These are phyloP conservation scores for Hylodesmum podocarpum DNA, from an alignment of 306 rosid genomes.

Conservation along the genomic window DNA sequence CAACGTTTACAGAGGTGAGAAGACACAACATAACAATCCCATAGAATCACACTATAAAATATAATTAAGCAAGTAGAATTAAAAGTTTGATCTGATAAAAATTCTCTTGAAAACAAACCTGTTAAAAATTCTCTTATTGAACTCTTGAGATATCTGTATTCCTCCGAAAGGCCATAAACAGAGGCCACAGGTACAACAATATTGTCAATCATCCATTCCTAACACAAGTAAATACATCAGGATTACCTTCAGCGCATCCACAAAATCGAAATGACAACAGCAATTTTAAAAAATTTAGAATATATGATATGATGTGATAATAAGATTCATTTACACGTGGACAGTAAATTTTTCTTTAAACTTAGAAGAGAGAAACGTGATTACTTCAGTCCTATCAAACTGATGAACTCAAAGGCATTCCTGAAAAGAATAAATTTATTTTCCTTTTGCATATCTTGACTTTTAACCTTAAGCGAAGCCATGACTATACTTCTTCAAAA, in stretches of 20 bases:
- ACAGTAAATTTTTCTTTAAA: neutral
- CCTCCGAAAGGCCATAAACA: constrained; percentile 75
- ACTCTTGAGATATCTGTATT: constrained; percentile 69
- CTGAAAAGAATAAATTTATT: neutral
- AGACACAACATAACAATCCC: neutral
- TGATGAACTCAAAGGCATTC: neutral
- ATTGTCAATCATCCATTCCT: constrained; percentile 91
- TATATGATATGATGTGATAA: neutral
- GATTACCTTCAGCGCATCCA: neutral
- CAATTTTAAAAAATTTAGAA: neutral
- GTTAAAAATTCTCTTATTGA: constrained; percentile 83
- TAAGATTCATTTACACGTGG: neutral
- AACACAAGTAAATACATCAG: constrained; percentile 17
- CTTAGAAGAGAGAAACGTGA: neutral
- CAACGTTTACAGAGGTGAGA: neutral
- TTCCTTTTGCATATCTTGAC: neutral
- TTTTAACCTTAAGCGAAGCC: neutral
- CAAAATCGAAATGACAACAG: neutral
- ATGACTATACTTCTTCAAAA: neutral
- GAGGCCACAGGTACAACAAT: constrained; percentile 83
- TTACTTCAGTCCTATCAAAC: neutral
- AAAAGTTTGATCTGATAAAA: neutral
- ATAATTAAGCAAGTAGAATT: neutral
- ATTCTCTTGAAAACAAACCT: constrained; percentile 46
- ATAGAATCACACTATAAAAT: neutral